Evolutionary conservation across 2,329 filamentous ascomycete genomes (phyloP).

Genomic region (Ophiostoma fasciatum): DNA sequence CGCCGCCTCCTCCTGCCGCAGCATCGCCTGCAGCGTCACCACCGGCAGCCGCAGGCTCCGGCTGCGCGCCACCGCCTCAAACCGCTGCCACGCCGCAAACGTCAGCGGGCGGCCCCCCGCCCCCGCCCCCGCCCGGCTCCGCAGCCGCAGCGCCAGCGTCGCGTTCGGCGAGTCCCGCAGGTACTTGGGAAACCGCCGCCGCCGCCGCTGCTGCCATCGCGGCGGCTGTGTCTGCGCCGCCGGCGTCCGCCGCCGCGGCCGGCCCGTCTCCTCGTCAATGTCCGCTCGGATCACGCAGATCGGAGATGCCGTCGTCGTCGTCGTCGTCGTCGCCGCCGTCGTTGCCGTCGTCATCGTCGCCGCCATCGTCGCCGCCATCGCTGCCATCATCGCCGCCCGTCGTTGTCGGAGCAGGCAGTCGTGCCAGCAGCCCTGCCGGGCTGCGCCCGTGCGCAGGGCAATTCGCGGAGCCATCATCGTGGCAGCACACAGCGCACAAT

Average conservation of each 20-base stretch:
- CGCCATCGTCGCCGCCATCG: too few relatives aligned
- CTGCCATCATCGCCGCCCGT: too few relatives aligned
- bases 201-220: background rate
- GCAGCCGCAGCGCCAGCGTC: slow-evolving; percentile 9
- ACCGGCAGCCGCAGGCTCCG: slow-evolving; percentile 14
- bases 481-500: slow-evolving; percentile 4
- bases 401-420: background rate
- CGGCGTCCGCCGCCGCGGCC: background rate
- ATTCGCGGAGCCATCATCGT: slow-evolving; percentile 15
- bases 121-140: slow-evolving; percentile 6
- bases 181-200: slow-evolving; percentile 7
- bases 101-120: too few relatives aligned
- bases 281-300: slow-evolving; percentile 1
- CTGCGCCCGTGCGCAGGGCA: slow-evolving; percentile 10
- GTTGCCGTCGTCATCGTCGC: background rate
- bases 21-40: slow-evolving; percentile 14
- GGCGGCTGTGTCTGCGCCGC: background rate
- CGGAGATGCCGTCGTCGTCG: background rate
- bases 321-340: background rate
- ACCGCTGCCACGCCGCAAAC: slow-evolving; percentile 9
- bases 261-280: background rate
- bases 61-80: slow-evolving; percentile 11
- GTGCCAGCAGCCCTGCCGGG: slow-evolving; percentile 1
- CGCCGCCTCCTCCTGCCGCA: slow-evolving; percentile 13
- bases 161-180: slow-evolving; percentile 10